Evolutionary conservation across 495 filamentous ascomycete genomes (phyloP), one percentile per base, ranked within the genome.

Genomic region (Penicillium odoratum): DNA sequence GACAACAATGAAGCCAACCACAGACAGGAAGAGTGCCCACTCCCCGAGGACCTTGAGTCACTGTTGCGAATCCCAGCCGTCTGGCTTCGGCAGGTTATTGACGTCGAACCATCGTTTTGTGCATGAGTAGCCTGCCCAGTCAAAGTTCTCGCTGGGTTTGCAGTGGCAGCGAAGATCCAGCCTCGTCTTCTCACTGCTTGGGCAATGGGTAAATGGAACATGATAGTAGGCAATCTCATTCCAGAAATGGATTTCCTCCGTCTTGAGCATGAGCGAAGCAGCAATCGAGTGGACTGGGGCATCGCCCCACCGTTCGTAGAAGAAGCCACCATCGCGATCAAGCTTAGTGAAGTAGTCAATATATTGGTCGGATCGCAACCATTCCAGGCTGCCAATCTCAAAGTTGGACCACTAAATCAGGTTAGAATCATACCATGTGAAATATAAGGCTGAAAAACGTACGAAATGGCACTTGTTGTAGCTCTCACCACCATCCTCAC

Each of bases 381-480:
- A 95, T 33, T 92, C 79, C 38, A 96, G 79, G 67, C 84, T 92
- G 48, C 90, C 91, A 56, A 96, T 84, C 71, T 96, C 91, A 60
- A 96, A 96, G 73, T 96, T 96, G 50, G 90, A 93, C 91, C 91
- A 96, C 89, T 92, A 54, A 0, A 36, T 13, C 43, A 25, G 34
- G 49, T 60, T 58, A 60, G 54, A 21, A 40, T 15, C 10, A 18
- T 10, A 7, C 25, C 44, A 43, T n/a, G 16, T 26, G 11, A 11
- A 36, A 29, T 15, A 0, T 16, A 3, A 40, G n/a, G 1, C 1
- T 40, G 38, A 13, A 16, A 16, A 16, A 82, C 88, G 77, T 81
- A 95, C 91, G 70, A 98, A 96, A 72, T 98, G 94, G 73, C 94
- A 98, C 69, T 92, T 86, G 78, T 98, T 98, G 77, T 97, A 98